A percentile compares a stretch with the other conserved stretches of the same genome.
Conservation (phyloP, 1,284 basidiomycete genomes). For the Ceratobasidium theobromae region DNA sequence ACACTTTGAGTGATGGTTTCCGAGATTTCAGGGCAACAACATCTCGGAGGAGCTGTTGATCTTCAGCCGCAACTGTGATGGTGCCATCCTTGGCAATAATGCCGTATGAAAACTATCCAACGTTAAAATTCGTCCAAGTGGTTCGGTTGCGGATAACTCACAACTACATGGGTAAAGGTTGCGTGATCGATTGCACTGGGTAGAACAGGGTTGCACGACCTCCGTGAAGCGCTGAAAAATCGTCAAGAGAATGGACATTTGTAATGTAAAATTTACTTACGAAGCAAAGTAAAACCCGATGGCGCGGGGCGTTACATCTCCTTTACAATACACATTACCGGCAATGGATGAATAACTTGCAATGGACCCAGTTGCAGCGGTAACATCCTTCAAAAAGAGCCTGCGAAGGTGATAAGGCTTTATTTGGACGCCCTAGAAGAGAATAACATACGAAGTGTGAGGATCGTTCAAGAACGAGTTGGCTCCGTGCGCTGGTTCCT, state of each 20-base stretch:
- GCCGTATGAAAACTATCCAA: constrained; percentile 18
- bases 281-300: constrained; percentile 26
- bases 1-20: background rate
- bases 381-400: constrained; percentile 26
- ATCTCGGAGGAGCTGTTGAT: constrained; percentile 7
- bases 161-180: constrained; percentile 20
- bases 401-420: no score
- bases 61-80: constrained; percentile 21
- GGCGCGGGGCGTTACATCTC: constrained; percentile 6
- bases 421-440: no score
- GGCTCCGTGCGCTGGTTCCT: constrained; percentile 17
- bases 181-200: constrained; percentile 9
- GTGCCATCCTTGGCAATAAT: constrained; percentile 22
- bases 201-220: constrained; percentile 10
- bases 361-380: constrained; percentile 3
- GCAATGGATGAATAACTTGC: constrained; percentile 6
- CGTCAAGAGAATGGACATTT: background rate
- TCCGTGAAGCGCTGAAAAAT: constrained; percentile 1
- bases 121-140: background rate
- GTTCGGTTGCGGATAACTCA: background rate
- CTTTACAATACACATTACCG: constrained; percentile 17
- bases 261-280: background rate
- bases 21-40: background rate
- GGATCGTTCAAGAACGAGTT: constrained; percentile 16
- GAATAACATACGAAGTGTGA: constrained; percentile 31